Percentiles rank a stretch among this genome's conserved stretches.
These are phyloP conservation scores for Fraxinus greggii DNA, from an alignment of 305 asterid genomes.

Conservation along the genomic window DNA sequence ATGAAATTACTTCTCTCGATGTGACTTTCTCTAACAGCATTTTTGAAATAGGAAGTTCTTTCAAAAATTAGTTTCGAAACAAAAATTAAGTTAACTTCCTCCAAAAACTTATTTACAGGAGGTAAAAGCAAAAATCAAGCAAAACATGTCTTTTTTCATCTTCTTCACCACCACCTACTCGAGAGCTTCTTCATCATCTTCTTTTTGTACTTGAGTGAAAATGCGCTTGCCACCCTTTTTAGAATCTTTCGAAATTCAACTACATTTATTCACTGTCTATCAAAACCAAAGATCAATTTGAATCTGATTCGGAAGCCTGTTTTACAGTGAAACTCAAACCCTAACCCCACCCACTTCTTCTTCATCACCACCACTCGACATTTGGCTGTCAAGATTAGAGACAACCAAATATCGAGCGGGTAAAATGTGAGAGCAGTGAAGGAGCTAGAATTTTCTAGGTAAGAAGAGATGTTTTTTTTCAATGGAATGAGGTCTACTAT, in stretches of 20 bases:
- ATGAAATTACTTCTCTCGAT: too few relatives aligned
- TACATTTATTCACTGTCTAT: slow-evolving; percentile 36
- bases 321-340: slow-evolving; percentile 23
- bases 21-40: too few relatives aligned
- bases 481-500: too few relatives aligned
- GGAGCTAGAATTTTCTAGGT: too few relatives aligned
- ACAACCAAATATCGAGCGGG: background rate
- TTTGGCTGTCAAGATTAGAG: background rate
- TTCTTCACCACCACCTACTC: slow-evolving; percentile 11
- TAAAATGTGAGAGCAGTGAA: too few relatives aligned
- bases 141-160: background rate
- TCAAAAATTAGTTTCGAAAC: too few relatives aligned
- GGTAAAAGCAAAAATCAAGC: too few relatives aligned
- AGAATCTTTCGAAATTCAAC: slow-evolving; percentile 16
- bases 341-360: background rate
- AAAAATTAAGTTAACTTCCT: too few relatives aligned
- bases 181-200: slow-evolving; percentile 62
- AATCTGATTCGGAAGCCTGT: background rate
- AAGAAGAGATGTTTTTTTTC: too few relatives aligned
- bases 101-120: too few relatives aligned
- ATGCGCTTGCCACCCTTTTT: background rate
- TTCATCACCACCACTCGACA: too few relatives aligned
- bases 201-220: slow-evolving; percentile 32
- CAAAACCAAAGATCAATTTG: background rate
- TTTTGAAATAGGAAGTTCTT: too few relatives aligned